Percentiles rank a stretch among this genome's conserved stretches.
These are phyloP conservation scores for Candida easanensis DNA, from an alignment of 805 yeast species.

Conservation along the genomic window DNA sequence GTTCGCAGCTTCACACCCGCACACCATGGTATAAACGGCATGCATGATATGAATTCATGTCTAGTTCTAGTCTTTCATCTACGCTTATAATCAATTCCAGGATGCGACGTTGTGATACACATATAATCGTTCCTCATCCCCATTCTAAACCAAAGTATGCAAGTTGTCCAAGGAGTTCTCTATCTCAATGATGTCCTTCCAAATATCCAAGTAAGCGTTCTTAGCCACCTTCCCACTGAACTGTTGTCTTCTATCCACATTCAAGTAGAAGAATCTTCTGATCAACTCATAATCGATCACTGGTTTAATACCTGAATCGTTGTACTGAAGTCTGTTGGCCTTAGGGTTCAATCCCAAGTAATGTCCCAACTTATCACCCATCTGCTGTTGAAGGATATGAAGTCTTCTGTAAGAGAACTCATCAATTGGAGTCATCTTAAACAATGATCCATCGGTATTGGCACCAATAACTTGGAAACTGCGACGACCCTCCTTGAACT, in stretches of 20 bases:
- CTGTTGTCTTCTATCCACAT: constrained; percentile 52
- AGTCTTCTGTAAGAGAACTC: constrained; percentile 78
- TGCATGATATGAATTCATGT: too few relatives aligned
- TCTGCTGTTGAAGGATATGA: constrained; percentile 83
- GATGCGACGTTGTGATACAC: too few relatives aligned
- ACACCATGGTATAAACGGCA: too few relatives aligned
- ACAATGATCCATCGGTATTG: constrained; percentile 76
- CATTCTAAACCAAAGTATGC: too few relatives aligned
- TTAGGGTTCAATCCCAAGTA: constrained; percentile 80
- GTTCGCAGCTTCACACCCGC: too few relatives aligned
- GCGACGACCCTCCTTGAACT: constrained; percentile 29
- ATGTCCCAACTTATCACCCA: constrained; percentile 73
- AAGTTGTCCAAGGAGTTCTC: constrained; percentile 38
- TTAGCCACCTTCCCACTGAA: constrained; percentile 58
- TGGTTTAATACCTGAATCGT: constrained; percentile 51
- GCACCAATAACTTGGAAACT: constrained; percentile 67
- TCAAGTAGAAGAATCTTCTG: constrained; percentile 49
- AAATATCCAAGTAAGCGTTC: constrained; percentile 55
- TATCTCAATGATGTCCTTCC: constrained; percentile 63
- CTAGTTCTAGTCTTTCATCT: too few relatives aligned
- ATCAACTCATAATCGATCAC: constrained; percentile 62
- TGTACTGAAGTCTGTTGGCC: constrained; percentile 33
- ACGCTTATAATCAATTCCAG: too few relatives aligned
- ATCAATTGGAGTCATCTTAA: constrained; percentile 66
- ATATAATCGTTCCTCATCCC: too few relatives aligned